phyloP scores from a whole-genome alignment of 371 early-diverging fungal species.

The Choanephora cucurbitarum region DNA sequence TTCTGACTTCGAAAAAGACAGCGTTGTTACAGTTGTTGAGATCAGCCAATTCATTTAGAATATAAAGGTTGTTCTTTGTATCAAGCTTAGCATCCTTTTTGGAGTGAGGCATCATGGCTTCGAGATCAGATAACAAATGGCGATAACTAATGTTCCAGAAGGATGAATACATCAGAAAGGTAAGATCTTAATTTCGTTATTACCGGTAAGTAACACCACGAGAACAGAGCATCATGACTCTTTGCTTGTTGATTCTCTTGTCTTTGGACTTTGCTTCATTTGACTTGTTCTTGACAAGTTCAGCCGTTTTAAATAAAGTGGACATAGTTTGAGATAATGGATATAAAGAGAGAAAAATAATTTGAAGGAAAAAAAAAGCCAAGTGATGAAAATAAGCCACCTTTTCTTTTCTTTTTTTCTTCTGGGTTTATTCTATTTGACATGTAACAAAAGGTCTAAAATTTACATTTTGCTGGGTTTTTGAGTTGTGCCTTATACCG shows the following conservation, averaged over 20 bases:
- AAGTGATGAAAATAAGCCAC: no score
- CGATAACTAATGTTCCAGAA: no score
- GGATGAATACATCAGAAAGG: no score
- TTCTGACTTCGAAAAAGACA: slow-evolving; percentile 93
- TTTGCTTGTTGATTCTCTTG: slow-evolving; percentile 78
- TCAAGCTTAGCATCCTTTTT: slow-evolving; percentile 95
- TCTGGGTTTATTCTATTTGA: no score
- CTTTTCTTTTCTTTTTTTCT: no score
- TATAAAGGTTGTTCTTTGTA: slow-evolving; percentile 83
- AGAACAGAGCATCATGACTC: slow-evolving; percentile 87
- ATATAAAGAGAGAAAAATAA: no score
- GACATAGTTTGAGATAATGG: slow-evolving; percentile 40
- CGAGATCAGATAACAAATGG: slow-evolving; percentile 89
- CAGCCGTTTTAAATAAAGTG: slow-evolving; percentile 42
- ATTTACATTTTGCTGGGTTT: no score
- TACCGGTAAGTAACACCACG: slow-evolving; percentile 90
- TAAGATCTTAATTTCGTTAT: background rate
- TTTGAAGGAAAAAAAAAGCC: no score
- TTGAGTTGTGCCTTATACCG: no score
- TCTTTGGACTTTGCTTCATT: slow-evolving; percentile 34
- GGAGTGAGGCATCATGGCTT: slow-evolving; percentile 87
- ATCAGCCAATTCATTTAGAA: slow-evolving; percentile 94
- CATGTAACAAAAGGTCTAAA: no score
- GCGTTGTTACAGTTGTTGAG: slow-evolving; percentile 97
- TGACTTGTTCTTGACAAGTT: slow-evolving; percentile 31